Evolutionary conservation across 2,329 filamentous ascomycete genomes (phyloP).

Genomic region (Alternaria atra): DNA sequence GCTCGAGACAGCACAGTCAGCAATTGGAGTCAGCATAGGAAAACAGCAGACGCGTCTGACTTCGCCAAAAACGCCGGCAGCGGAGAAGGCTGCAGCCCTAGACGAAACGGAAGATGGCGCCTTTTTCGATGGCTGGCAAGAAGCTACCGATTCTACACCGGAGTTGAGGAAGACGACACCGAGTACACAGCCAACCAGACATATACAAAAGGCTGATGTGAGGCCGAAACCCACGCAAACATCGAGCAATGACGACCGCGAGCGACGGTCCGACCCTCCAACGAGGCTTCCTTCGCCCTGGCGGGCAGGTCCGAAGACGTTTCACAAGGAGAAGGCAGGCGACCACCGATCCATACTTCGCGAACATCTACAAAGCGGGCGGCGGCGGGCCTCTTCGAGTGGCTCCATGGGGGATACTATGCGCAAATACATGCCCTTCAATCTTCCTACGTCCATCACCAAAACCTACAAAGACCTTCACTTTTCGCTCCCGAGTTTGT

Average conservation of each 20-base stretch:
- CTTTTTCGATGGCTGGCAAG: constrained; percentile 58
- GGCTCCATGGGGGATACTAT: constrained; percentile 43
- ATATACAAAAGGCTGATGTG: not conserved
- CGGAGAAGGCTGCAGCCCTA: constrained; percentile 67
- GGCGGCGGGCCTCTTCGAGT: constrained; percentile 53
- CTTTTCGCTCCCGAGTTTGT: constrained; percentile 49
- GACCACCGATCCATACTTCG: constrained; percentile 50
- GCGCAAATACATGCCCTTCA: constrained; percentile 51
- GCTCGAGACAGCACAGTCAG: constrained; percentile 53
- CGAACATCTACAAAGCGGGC: constrained; percentile 49
- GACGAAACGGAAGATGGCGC: constrained; percentile 56
- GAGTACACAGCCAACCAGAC: not conserved
- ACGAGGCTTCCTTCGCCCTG: constrained; percentile 57
- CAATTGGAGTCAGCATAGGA: constrained; percentile 68
- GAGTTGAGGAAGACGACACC: constrained; percentile 1
- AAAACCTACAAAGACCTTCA: constrained; percentile 49
- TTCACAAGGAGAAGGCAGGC: constrained; percentile 41
- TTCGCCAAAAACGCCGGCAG: constrained; percentile 65
- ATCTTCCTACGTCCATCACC: constrained; percentile 45
- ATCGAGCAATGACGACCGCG: constrained; percentile 13
- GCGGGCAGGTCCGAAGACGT: constrained; percentile 51
- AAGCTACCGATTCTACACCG: constrained; percentile 15
- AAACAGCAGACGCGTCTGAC: constrained; percentile 65
- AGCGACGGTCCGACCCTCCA: constrained; percentile 21
- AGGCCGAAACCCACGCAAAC: not conserved